These are phyloP conservation scores for Aureobasidium musti DNA, from an alignment of 2,329 filamentous ascomycete species.

Conservation along the genomic window DNA sequence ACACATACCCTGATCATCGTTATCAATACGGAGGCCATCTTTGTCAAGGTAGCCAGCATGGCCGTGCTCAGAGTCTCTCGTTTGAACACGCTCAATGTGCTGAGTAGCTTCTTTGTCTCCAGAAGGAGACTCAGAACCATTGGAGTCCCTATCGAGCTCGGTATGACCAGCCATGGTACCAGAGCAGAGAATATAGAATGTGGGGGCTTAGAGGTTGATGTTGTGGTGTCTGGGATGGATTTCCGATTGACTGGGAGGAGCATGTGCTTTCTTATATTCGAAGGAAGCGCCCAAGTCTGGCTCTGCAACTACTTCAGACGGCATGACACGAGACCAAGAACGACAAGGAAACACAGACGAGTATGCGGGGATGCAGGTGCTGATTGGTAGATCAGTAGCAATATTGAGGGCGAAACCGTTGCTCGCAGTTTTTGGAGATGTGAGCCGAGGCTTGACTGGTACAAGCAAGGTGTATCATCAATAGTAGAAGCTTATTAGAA, in stretches of 20 bases:
- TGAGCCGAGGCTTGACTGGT: slow-evolving; percentile 8
- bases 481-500: slow-evolving; percentile 10
- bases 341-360: not conserved
- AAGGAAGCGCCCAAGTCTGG: not conserved
- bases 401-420: not conserved
- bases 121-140: not conserved
- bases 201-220: not conserved
- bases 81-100: slow-evolving; percentile 43
- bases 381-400: slow-evolving; percentile 15
- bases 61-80: slow-evolving; percentile 43
- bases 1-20: slow-evolving; percentile 46
- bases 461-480: not conserved
- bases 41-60: slow-evolving; percentile 52
- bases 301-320: not conserved
- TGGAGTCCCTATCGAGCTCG: not conserved
- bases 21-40: slow-evolving; percentile 49
- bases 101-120: slow-evolving; percentile 21
- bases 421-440: not conserved
- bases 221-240: not conserved
- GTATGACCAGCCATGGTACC: slow-evolving; percentile 9
- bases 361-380: slow-evolving; percentile 8
- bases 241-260: not conserved
- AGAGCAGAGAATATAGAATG: not conserved
- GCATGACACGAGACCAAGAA: not conserved
- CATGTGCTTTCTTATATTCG: slow-evolving; percentile 1